Evolutionary conservation across 768 basidiomycete genomes (phyloP).

Genomic region (Mycena filopes): DNA sequence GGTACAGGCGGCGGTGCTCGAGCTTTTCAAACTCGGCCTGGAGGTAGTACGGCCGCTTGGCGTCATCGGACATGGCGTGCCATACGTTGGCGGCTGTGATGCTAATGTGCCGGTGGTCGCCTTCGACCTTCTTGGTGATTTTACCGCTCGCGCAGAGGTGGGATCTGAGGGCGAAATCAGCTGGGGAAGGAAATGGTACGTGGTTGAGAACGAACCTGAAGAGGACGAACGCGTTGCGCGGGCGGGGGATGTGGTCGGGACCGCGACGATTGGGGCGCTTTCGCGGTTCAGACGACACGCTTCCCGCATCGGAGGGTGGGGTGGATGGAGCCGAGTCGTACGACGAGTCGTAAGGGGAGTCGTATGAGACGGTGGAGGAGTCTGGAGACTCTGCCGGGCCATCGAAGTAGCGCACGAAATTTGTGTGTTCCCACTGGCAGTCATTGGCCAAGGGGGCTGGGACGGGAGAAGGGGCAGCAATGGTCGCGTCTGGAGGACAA

Average conservation of each 20-base stretch:
- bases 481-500: background rate
- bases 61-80: conserved; percentile 60
- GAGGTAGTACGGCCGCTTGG: conserved; percentile 61
- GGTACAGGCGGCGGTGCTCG: conserved; percentile 59
- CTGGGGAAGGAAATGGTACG: conserved; percentile 45
- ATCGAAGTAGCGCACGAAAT: background rate
- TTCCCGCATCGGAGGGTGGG: background rate
- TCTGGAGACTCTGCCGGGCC: conserved; percentile 8
- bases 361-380: background rate
- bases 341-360: no score
- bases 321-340: conserved; percentile 9
- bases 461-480: background rate
- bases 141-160: conserved; percentile 66
- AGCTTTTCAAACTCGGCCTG: conserved; percentile 64
- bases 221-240: conserved; percentile 87
- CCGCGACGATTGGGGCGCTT: conserved; percentile 34
- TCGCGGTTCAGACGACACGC: conserved; percentile 11
- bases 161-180: conserved; percentile 48
- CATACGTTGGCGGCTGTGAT: conserved; percentile 66
- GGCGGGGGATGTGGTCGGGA: conserved; percentile 71
- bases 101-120: conserved; percentile 68
- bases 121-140: conserved; percentile 59
- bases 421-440: conserved; percentile 2
- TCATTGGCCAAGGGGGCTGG: background rate
- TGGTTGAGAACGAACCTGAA: conserved; percentile 62